Evolutionary conservation across 257 asterid species (phyloP), one percentile per base, ranked within the genome.

Genomic region (Solanum paucissectum): DNA sequence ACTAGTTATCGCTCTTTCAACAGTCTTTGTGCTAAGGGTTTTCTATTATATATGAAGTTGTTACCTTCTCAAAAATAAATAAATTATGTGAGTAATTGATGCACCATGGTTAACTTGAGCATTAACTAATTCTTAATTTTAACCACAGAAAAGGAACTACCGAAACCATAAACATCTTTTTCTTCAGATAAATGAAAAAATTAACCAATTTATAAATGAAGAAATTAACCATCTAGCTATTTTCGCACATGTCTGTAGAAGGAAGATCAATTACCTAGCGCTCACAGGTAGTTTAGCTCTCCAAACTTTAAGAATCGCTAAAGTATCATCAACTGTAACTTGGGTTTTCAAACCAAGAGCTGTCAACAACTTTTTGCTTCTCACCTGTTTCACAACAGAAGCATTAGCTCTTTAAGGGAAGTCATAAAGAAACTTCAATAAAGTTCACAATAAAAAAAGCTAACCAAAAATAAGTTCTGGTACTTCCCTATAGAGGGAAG

Each of bases 271-370:
- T 36, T 85, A 85, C 87, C 87, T 85, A 73, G 81, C 42, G 6
- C 87, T 66, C 1, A 85, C 16, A 40, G 87, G 55, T 85, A 55
- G 49, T 85, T 85, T 52, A 40, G 81, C 52, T 66, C 81, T 85
- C 87, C 87, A 85, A 66, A 38, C 81, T 49, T 85, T 68, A 85
- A 85, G 87, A 85, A 85, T 66, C 9, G 66, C 52, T n/a, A 85
- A 25, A 32, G 87, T 52, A n/a, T 68, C 87, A 66, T 66, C 64
- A 68, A 85, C 81, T 66, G 82, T 85, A 62, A 66, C 87, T 66
- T 66, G 87, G 23, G 14, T 85, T 85, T 85, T 85, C 81, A 85
- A 62, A 68, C 9, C 82, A 66, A 68, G 52, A 29, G 58, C 64
- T 64, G 42, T 40, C 33, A 62, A 44, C 81, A 85, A 68, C 82